Evolutionary conservation across 345 rosid genomes (phyloP).

Genomic region (Rhodamnia argentea): DNA sequence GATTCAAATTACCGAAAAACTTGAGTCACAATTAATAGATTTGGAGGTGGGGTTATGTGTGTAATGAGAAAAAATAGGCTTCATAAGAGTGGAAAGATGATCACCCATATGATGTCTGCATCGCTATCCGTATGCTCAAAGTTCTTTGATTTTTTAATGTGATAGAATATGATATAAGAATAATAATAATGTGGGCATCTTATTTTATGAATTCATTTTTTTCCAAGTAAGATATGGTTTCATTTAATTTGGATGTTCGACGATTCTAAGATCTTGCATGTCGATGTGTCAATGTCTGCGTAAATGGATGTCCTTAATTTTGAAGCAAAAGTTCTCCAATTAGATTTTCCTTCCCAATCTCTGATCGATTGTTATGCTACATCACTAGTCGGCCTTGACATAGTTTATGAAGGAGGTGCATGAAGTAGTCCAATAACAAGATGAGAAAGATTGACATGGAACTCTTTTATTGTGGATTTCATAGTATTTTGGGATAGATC

Average conservation of each 20-base stretch:
- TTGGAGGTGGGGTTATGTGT: too few relatives aligned
- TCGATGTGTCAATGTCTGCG: too few relatives aligned
- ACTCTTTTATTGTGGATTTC: background rate
- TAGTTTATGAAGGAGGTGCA: background rate
- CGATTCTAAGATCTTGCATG: background rate
- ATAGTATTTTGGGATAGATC: background rate
- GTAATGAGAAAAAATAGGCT: background rate
- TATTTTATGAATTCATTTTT: background rate
- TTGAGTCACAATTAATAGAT: too few relatives aligned
- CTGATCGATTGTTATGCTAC: background rate
- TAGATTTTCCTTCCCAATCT: background rate
- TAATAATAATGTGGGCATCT: background rate
- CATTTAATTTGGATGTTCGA: background rate
- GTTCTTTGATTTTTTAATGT: background rate
- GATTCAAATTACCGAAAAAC: too few relatives aligned
- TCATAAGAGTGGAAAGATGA: background rate
- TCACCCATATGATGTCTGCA: background rate
- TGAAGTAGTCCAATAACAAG: background rate
- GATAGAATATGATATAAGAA: background rate
- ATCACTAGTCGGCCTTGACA: background rate
- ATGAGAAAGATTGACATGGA: background rate
- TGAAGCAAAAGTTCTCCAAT: background rate
- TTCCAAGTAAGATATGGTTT: background rate
- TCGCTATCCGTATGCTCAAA: background rate
- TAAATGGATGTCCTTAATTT: background rate